Evolutionary conservation across 805 yeast genomes (phyloP).

Genomic region (Metschnikowia dekortorum): DNA sequence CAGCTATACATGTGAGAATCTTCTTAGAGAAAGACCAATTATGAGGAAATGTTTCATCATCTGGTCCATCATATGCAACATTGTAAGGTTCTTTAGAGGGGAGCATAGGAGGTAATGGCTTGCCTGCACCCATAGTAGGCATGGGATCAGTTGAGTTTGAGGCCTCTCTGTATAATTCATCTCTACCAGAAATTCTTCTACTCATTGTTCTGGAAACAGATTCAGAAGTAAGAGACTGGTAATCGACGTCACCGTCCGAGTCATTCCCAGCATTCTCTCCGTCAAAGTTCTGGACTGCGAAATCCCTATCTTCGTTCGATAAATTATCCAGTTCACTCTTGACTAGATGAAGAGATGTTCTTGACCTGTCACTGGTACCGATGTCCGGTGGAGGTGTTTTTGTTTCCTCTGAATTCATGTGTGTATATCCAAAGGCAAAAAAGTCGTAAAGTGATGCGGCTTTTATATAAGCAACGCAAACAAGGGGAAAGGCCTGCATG

Average conservation of each 20-base stretch:
- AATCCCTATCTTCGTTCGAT: conserved; percentile 7
- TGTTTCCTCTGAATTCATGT: background rate
- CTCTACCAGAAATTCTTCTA: conserved; percentile 24
- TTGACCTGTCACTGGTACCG: background rate
- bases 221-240: conserved; percentile 12
- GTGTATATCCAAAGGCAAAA: background rate
- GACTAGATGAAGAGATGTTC: conserved; percentile 4
- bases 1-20: conserved; percentile 21
- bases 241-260: conserved; percentile 5
- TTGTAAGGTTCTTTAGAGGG: conserved; percentile 53
- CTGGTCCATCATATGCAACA: conserved; percentile 72
- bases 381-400: background rate
- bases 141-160: conserved; percentile 25
- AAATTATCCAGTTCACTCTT: conserved; percentile 7
- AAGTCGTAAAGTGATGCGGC: background rate
- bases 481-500: background rate
- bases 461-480: background rate
- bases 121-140: conserved; percentile 60
- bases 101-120: conserved; percentile 58
- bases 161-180: conserved; percentile 25
- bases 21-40: conserved; percentile 55
- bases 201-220: conserved; percentile 13
- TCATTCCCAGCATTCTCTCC: conserved; percentile 4
- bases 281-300: conserved; percentile 7
- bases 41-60: conserved; percentile 77